Evolutionary conservation across 2,329 filamentous ascomycete species (phyloP), one percentile per base, ranked within the genome.

Genomic region (Ceratocystis papillata): DNA sequence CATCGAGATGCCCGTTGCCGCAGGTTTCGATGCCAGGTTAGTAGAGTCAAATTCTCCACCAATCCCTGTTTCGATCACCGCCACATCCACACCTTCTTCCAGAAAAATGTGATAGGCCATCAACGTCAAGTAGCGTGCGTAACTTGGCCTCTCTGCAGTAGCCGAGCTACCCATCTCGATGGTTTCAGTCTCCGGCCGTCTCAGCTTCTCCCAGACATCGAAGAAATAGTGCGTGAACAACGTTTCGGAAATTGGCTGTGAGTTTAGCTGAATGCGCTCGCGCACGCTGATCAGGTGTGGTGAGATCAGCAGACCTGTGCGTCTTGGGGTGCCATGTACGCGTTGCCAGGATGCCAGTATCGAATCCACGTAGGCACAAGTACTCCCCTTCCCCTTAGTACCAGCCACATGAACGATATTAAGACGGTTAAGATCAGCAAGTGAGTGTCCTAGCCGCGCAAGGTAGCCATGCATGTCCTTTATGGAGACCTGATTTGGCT

Each of bases 381-480:
- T 88, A 71, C 82, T 87, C 33, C 87, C 87, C 74, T 90, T 90
- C 4, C 87, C 87, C 73, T 90, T 90, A n/a, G 87, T 90, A 4
- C 87, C 87, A 28, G 87, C 83, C 30, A 90, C 81, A 74, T 89
- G 87, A 48, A 90, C 73, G 30, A 88, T 79, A 70, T 87, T 87
- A 37, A 89, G 75, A n/a, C 77, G 76, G 69, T 83, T 75, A 48
- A 89, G 74, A 69, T 85, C 82, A 12, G 74, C 70, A 5, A 76
- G 77, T 76, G 88, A 79, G 74, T 96, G 92, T 70, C 91, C 90
- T 72, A 94, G 85, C 69, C 87, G 87, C 66, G 79, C 78, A 72
- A 90, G 83, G 81, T 90, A 96, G 68, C 85, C 82, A 70, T 84
- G 81, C 84, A 95, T 95, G 75, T 96, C 89, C 2, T 84, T 83